A percentile compares a stretch with the other conserved stretches of the same genome.
Evolutionary conservation across 139 green algal species (phyloP).

Genomic region (Picochlorum sp.): DNA sequence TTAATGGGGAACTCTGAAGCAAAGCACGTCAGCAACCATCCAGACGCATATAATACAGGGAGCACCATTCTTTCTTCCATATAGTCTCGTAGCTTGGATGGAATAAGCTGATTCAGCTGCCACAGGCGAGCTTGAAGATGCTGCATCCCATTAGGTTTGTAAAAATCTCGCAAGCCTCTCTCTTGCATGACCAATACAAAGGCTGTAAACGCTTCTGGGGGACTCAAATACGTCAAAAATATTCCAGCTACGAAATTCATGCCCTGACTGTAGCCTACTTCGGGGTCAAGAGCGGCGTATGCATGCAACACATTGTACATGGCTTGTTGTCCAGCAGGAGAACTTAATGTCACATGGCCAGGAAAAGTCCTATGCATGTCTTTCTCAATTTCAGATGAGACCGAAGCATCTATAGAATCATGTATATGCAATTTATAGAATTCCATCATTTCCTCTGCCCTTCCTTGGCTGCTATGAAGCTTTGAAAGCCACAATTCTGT

Average conservation of each 20-base stretch:
- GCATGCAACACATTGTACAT: slow-evolving; percentile 55
- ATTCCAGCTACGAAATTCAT: slow-evolving; percentile 75
- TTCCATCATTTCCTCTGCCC: background rate
- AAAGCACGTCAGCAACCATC: slow-evolving; percentile 75
- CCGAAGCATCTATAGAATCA: slow-evolving; percentile 21
- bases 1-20: slow-evolving; percentile 61
- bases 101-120: slow-evolving; percentile 62
- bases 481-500: slow-evolving; percentile 34
- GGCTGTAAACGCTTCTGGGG: slow-evolving; percentile 49
- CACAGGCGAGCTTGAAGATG: slow-evolving; percentile 67
- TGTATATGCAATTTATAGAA: background rate
- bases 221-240: slow-evolving; percentile 54
- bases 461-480: slow-evolving; percentile 15
- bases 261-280: slow-evolving; percentile 63
- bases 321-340: slow-evolving; percentile 33
- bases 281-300: slow-evolving; percentile 64
- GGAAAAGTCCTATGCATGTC: slow-evolving; percentile 70
- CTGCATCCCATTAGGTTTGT: slow-evolving; percentile 48
- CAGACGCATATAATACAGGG: slow-evolving; percentile 63
- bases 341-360: slow-evolving; percentile 23
- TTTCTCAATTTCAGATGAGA: slow-evolving; percentile 65
- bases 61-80: slow-evolving; percentile 50
- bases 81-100: slow-evolving; percentile 37
- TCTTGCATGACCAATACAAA: slow-evolving; percentile 69
- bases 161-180: slow-evolving; percentile 50